These are phyloP conservation scores for Komagataella kurtzmanii DNA, from an alignment of 805 yeast genomes.

Conservation along the genomic window DNA sequence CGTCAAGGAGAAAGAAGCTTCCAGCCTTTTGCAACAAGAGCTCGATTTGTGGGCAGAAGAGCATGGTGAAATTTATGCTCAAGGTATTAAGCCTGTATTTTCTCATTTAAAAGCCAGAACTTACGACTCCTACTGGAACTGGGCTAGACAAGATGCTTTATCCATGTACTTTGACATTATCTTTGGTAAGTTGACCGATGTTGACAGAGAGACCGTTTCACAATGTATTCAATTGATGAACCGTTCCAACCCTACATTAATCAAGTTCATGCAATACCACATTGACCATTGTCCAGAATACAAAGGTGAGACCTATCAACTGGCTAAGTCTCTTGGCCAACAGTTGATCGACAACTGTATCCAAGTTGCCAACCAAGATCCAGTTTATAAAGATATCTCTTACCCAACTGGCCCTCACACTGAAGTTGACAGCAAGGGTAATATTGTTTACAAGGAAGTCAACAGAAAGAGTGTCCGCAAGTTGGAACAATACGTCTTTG, in stretches of 20 bases:
- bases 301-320: conserved; percentile 85
- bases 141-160: conserved; percentile 97
- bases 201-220: conserved; percentile 91
- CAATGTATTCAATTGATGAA: conserved; percentile 97
- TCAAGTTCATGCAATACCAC: conserved; percentile 93
- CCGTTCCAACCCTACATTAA: conserved; percentile 85
- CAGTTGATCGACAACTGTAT: conserved; percentile 93
- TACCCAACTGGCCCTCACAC: conserved; percentile 95
- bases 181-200: conserved; percentile 80
- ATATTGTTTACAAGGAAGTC: conserved; percentile 69
- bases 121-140: conserved; percentile 97
- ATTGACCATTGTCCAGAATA: conserved; percentile 73
- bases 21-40: conserved; percentile 73
- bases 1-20: conserved; percentile 75
- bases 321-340: conserved; percentile 82
- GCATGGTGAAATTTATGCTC: conserved; percentile 87
- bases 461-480: conserved; percentile 87
- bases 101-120: conserved; percentile 88
- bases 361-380: conserved; percentile 66
- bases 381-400: conserved; percentile 91
- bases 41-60: conserved; percentile 84
- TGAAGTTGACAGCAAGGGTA: conserved; percentile 77
- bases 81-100: conserved; percentile 83
- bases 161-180: conserved; percentile 91
- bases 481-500: conserved; percentile 87